Conservation (phyloP, 768 basidiomycete species). For the Vishniacozyma victoriae region DNA sequence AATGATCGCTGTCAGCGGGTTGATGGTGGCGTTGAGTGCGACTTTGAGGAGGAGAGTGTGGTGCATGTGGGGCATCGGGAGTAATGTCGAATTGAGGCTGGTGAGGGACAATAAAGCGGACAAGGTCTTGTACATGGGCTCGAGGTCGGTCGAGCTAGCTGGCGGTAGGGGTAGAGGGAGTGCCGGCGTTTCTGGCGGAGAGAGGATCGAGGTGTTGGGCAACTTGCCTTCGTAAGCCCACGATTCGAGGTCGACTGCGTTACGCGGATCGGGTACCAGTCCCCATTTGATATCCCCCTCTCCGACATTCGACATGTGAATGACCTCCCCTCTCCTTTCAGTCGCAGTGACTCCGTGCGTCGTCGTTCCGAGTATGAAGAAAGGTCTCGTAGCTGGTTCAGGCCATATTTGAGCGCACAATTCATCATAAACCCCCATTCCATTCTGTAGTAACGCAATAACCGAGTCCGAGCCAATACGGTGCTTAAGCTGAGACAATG, state of each 20-base stretch:
- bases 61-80: conserved; percentile 62
- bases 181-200: conserved; percentile 19
- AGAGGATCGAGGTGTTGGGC: conserved; percentile 16
- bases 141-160: conserved; percentile 49
- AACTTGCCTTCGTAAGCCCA: conserved; percentile 20
- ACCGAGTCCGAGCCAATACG: conserved; percentile 65
- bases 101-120: conserved; percentile 56
- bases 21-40: conserved; percentile 72
- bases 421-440: conserved; percentile 84
- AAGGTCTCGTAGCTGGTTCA: conserved; percentile 66
- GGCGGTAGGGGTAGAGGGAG: conserved; percentile 54
- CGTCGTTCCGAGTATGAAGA: conserved; percentile 77
- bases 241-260: conserved; percentile 27
- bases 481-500: conserved; percentile 58
- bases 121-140: conserved; percentile 63
- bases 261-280: conserved; percentile 61
- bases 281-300: conserved; percentile 69
- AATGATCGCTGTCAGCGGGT: conserved; percentile 76
- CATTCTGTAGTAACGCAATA: conserved; percentile 88
- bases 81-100: conserved; percentile 60
- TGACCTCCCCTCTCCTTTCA: conserved; percentile 34
- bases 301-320: conserved; percentile 45
- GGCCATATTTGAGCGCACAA: conserved; percentile 64
- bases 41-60: conserved; percentile 70
- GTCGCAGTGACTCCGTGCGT: conserved; percentile 69